A percentile compares a stretch with the other conserved stretches of the same genome.
Conservation (phyloP, 208 protist genomes). For the Vickermania spadyakhi region DNA sequence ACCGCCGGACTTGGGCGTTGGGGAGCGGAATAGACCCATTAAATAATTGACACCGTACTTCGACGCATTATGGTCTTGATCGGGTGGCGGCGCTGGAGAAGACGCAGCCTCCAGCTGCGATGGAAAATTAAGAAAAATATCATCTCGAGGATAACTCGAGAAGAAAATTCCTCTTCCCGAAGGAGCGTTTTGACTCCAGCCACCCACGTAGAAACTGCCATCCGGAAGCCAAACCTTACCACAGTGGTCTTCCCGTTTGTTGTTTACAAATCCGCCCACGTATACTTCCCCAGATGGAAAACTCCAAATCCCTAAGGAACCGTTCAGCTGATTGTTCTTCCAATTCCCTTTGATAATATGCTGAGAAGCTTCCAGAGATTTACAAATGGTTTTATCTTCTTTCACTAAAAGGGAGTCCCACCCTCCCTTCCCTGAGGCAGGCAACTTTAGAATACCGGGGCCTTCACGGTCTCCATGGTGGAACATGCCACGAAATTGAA, state of each 20-base stretch:
- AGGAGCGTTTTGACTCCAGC: slow-evolving; percentile 49
- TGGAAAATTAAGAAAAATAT: slow-evolving; percentile 25
- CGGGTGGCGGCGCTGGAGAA: slow-evolving; percentile 2
- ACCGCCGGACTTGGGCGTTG: no score
- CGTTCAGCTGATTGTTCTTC: slow-evolving; percentile 47
- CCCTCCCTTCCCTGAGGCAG: slow-evolving; percentile 18
- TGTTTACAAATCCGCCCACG: slow-evolving; percentile 45
- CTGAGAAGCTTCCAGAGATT: background rate
- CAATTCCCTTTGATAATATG: slow-evolving; percentile 63
- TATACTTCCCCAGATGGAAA: slow-evolving; percentile 75
- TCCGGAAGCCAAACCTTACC: slow-evolving; percentile 51
- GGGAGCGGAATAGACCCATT: no score
- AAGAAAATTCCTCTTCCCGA: slow-evolving; percentile 49
- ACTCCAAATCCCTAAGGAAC: slow-evolving; percentile 42
- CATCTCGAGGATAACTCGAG: slow-evolving; percentile 32
- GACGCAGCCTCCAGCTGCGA: no score
- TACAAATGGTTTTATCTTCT: background rate
- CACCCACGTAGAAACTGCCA: slow-evolving; percentile 57
- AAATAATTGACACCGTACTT: background rate
- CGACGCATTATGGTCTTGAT: background rate
- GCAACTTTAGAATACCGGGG: slow-evolving; percentile 53
- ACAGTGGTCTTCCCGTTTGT: slow-evolving; percentile 16
- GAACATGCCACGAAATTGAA: slow-evolving; percentile 82
- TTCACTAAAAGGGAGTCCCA: background rate
- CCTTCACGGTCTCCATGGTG: slow-evolving; percentile 51